Base-by-base conservation (phyloP, 495 filamentous ascomycete genomes). In the Tetracladium marchalianum region DNA sequence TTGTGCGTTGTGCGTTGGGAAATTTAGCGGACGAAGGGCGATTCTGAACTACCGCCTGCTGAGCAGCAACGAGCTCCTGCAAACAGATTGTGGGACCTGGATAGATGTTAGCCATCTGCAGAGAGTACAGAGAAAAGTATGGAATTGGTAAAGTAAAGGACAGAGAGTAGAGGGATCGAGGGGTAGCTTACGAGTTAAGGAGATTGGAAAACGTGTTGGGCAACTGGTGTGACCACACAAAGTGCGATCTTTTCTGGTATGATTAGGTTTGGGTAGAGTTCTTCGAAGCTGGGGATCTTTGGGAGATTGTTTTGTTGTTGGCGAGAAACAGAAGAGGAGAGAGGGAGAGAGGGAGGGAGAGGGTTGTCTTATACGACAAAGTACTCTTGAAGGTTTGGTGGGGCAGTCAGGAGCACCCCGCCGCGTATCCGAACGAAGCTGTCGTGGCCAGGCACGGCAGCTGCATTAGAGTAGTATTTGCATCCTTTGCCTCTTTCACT, bases 1-100 rank as follows among this genome's bases (percentile, higher is more conserved):
- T 42, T 31, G 16, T 19, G n/a, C 27, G 46, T 27, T 41, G 12
- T 40, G 43, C 33, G 16, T 43, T 39, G 42, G 16, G 12, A 4
- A 68, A 56, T 75, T 82, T 82, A 85, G 60, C 57, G 66, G 56
- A 75, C 72, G 57, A 72, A 74, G 55, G 74, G 67, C 58, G 77
- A 79, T 70, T 92, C 88, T 77, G 86, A 83, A 80, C 84, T 80
- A 70, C 86, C 89, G 65, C 85, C 77, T 63, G 83, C 78, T 68
- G 87, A 82, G 78, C 87, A 84, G 77, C 90, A 90, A 75, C 87
- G 87, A 81, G 84, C 85, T 81, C 82, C 81, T 79, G 93, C 90
- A 82, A 85, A 94, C 72, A 89, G 88, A 80, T 97, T 85, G 73
- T 97, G 90, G 70, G 84, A 78, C 60, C 90, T 92, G 60, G 39